phyloP scores from a whole-genome alignment of 768 basidiomycete genomes.

The Podaxis sp. region DNA sequence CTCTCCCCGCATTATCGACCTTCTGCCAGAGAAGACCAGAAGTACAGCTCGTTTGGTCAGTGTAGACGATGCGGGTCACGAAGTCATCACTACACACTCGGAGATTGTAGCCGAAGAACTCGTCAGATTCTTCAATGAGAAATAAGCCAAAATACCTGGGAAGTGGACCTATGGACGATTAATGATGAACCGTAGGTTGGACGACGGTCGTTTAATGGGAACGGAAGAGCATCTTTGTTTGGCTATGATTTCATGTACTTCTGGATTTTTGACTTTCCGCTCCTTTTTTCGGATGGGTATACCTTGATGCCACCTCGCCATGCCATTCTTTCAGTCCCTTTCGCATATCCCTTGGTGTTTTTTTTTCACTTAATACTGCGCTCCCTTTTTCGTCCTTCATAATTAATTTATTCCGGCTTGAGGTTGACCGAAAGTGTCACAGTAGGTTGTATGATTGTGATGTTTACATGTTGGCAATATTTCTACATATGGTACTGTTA shows the following conservation, averaged over 20 bases:
- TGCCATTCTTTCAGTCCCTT: not conserved
- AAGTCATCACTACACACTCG: constrained; percentile 46
- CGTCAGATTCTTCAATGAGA: constrained; percentile 8
- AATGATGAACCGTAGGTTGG: not conserved
- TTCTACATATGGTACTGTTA: constrained; percentile 12
- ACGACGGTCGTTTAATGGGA: not conserved
- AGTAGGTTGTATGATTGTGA: not conserved
- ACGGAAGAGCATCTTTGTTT: not conserved
- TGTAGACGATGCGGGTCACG: constrained; percentile 54
- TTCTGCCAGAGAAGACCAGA: constrained; percentile 39
- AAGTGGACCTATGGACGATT: not conserved
- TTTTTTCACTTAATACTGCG: not conserved
- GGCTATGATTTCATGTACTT: not conserved
- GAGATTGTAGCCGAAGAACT: constrained; percentile 30
- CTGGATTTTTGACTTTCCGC: not conserved
- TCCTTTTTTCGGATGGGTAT: not conserved
- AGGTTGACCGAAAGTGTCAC: not conserved
- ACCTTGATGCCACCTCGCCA: not conserved
- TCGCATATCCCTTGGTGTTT: not conserved
- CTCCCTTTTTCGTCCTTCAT: not conserved
- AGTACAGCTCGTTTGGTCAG: constrained; percentile 41
- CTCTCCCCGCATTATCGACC: constrained; percentile 42
- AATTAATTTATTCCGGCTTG: constrained; percentile 8
- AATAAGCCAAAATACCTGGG: not conserved
- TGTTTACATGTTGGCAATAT: constrained; percentile 1